Conservation (phyloP, 176 grass and related monocot species). For the Musa schizocarpa region DNA sequence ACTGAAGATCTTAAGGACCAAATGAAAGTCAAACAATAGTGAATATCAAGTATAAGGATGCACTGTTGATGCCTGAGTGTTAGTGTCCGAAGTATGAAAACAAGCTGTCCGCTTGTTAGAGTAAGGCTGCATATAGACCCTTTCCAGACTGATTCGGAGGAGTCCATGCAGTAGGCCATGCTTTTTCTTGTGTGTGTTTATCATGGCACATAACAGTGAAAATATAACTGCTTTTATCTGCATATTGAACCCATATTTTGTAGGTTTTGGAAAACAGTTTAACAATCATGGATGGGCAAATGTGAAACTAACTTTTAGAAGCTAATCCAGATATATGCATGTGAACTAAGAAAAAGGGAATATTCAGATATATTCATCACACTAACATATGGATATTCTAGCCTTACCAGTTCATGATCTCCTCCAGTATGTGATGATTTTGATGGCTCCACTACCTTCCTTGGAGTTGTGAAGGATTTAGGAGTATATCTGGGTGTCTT, state of each 20-base stretch:
- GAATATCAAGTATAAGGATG: neutral
- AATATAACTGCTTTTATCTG: too few relatives aligned
- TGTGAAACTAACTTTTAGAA: neutral
- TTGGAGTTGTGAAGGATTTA: conserved; percentile 40
- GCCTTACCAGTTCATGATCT: conserved; percentile 48
- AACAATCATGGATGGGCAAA: neutral
- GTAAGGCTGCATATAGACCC: neutral
- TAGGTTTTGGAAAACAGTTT: neutral
- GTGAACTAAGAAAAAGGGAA: neutral
- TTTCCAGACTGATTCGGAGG: too few relatives aligned
- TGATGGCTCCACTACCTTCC: conserved; percentile 42
- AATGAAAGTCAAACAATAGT: neutral
- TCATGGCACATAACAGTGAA: too few relatives aligned
- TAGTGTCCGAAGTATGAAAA: neutral
- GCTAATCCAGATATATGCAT: neutral
- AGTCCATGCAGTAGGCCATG: too few relatives aligned
- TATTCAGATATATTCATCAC: neutral
- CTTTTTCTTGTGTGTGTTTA: too few relatives aligned
- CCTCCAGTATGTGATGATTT: conserved; percentile 45
- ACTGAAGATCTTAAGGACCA: neutral
- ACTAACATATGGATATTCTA: neutral
- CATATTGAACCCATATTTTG: neutral
- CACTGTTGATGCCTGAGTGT: neutral
- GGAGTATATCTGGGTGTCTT: conserved; percentile 52
- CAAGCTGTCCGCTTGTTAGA: neutral